Evolutionary conservation across 176 grass and related monocot species (phyloP).

Genomic region (Melocanna baccifera): DNA sequence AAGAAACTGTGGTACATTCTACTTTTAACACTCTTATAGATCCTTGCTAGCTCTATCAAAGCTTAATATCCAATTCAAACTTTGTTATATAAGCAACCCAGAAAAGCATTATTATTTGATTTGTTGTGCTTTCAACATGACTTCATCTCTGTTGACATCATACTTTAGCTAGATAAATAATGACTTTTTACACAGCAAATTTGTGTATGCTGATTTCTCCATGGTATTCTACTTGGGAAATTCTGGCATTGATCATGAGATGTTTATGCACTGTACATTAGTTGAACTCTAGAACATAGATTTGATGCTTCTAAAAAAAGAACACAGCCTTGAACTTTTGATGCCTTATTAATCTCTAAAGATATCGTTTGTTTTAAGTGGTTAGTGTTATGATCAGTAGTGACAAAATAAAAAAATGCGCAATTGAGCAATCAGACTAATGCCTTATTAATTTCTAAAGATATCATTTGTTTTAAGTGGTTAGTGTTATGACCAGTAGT

Average conservation of each 20-base stretch:
- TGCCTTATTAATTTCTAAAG: too few species aligned
- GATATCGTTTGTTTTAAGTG: background rate
- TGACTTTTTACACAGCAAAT: background rate
- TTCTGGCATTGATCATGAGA: background rate
- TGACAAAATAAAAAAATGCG: background rate
- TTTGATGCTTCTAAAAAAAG: background rate
- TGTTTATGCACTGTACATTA: background rate
- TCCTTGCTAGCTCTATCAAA: background rate
- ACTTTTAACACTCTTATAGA: background rate
- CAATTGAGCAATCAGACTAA: background rate
- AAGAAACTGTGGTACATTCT: background rate
- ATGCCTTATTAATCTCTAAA: background rate
- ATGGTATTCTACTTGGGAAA: background rate
- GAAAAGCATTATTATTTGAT: background rate
- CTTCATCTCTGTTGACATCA: background rate
- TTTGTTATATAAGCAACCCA: background rate
- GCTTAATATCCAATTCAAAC: background rate
- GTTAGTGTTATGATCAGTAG: background rate
- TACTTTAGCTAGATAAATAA: background rate
- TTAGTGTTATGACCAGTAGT: too few species aligned
- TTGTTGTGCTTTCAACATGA: background rate
- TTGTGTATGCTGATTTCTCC: background rate
- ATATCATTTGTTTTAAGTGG: too few species aligned
- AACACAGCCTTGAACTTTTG: background rate
- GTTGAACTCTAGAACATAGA: too few species aligned